Evolutionary conservation across 805 yeast species (phyloP).

Genomic region (Dipodascus geniculatus): DNA sequence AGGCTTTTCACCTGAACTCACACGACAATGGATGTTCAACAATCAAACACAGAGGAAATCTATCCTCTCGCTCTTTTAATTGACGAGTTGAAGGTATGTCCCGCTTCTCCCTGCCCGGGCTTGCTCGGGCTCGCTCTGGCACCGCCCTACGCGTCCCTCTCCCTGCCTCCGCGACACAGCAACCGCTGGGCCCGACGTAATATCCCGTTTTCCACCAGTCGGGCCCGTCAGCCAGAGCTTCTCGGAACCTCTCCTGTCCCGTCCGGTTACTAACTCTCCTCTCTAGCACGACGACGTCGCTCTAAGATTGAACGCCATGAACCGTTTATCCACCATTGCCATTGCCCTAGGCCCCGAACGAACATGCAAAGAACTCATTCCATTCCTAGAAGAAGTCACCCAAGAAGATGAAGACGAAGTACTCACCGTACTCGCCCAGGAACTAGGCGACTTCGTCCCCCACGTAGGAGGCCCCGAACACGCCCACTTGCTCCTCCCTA

Average conservation of each 20-base stretch:
- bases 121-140: background rate
- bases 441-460: slow-evolving; percentile 79
- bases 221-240: too few species aligned
- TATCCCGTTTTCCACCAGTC: too few species aligned
- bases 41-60: slow-evolving; percentile 36
- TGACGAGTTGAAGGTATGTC: slow-evolving; percentile 69
- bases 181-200: too few species aligned
- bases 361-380: slow-evolving; percentile 77
- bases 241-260: too few species aligned
- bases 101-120: background rate
- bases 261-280: background rate
- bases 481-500: slow-evolving; percentile 45
- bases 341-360: slow-evolving; percentile 90
- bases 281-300: slow-evolving; percentile 83
- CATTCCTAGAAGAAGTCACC: slow-evolving; percentile 62
- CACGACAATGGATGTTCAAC: slow-evolving; percentile 6
- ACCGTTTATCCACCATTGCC: slow-evolving; percentile 85
- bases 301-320: slow-evolving; percentile 89
- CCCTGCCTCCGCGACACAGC: too few species aligned
- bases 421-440: slow-evolving; percentile 83
- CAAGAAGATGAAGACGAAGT: slow-evolving; percentile 96
- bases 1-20: too few species aligned
- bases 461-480: slow-evolving; percentile 71
- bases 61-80: slow-evolving; percentile 91
- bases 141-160: too few species aligned